Percentiles rank a stretch among this genome's conserved stretches.
These are phyloP conservation scores for Plasmodium reichenowi DNA, from an alignment of 169 alveolate genomes.

Conservation along the genomic window DNA sequence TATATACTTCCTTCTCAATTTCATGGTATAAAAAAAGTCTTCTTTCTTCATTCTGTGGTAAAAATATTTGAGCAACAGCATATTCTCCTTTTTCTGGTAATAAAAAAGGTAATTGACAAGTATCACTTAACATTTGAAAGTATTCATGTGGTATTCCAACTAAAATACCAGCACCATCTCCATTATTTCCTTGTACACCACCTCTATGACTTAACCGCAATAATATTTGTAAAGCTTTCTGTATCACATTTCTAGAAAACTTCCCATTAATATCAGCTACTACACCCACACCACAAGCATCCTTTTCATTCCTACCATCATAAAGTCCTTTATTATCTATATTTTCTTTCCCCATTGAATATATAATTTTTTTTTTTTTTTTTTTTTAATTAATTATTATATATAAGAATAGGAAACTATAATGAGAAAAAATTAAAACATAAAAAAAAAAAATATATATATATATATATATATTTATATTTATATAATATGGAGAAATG, in stretches of 20 bases:
- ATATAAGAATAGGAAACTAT: not conserved
- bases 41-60: conserved; percentile 78
- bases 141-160: conserved; percentile 75
- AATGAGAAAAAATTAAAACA: not conserved
- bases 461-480: too few species aligned
- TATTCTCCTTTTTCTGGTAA: conserved; percentile 79
- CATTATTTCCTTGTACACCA: conserved; percentile 82
- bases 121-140: conserved; percentile 76
- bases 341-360: conserved; percentile 7
- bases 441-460: too few species aligned
- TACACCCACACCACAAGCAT: conserved; percentile 86
- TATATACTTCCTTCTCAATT: conserved; percentile 36
- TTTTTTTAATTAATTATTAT: not conserved
- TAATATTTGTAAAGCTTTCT: conserved; percentile 80
- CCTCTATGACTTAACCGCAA: conserved; percentile 82
- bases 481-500: too few species aligned
- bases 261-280: conserved; percentile 79
- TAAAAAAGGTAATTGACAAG: conserved; percentile 75
- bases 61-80: conserved; percentile 78
- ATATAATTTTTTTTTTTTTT: not conserved
- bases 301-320: conserved; percentile 79
- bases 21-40: conserved; percentile 64
- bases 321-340: conserved; percentile 75
- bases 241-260: conserved; percentile 78
- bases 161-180: conserved; percentile 80